phyloP scores from a whole-genome alignment of 2,329 filamentous ascomycete genomes.

The Epichloe bromicola region DNA sequence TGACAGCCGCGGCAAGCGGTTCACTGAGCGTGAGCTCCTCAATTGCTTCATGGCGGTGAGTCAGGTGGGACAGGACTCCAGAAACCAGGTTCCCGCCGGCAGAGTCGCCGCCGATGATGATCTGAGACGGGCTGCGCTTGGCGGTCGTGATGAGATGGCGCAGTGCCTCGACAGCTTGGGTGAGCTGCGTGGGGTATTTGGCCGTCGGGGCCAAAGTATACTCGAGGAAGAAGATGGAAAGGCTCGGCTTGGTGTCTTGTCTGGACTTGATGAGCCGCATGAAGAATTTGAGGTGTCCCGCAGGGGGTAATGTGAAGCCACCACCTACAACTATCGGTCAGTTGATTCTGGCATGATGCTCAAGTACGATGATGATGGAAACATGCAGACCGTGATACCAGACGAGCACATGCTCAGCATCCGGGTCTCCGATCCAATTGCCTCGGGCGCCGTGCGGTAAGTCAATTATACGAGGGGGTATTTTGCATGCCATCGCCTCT shows the following conservation, averaged over 20 bases:
- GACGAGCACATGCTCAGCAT: conserved; percentile 9
- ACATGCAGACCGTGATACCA: conserved; percentile 11
- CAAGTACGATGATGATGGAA: not conserved
- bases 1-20: conserved; percentile 6
- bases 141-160: conserved; percentile 7
- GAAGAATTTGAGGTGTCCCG: conserved; percentile 8
- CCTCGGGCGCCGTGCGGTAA: conserved; percentile 9
- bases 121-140: conserved; percentile 3
- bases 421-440: conserved; percentile 11
- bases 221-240: conserved; percentile 10
- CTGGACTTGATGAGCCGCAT: conserved; percentile 6
- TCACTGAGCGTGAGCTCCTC: conserved; percentile 4
- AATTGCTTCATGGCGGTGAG: conserved; percentile 9
- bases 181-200: conserved; percentile 11
- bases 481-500: conserved; percentile 3
- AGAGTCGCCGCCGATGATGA: conserved; percentile 11
- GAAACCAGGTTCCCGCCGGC: conserved; percentile 10
- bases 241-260: conserved; percentile 2
- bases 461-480: conserved; percentile 7
- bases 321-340: conserved; percentile 6
- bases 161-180: conserved; percentile 10
- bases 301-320: conserved; percentile 10
- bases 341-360: not conserved
- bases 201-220: conserved; percentile 9
- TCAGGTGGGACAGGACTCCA: conserved; percentile 10